phyloP scores from a whole-genome alignment of 2,329 filamentous ascomycete species.

The Trichoderma hamatum region DNA sequence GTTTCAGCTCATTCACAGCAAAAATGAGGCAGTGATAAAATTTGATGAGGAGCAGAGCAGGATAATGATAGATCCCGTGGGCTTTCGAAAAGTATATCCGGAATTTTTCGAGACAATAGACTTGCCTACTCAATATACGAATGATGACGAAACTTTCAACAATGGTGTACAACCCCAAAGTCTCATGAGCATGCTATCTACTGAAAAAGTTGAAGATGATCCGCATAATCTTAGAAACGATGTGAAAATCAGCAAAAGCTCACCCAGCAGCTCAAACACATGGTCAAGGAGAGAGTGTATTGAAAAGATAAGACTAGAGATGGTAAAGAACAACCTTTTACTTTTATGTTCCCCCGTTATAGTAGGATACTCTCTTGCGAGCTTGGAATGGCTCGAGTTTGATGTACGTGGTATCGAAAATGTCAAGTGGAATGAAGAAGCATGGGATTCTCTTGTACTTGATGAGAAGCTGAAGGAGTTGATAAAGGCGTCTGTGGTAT shows the following conservation, averaged over 20 bases:
- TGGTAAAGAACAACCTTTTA: constrained; percentile 58
- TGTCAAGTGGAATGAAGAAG: constrained; percentile 81
- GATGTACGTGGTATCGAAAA: constrained; percentile 77
- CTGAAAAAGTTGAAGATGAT: not conserved
- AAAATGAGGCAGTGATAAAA: constrained; percentile 62
- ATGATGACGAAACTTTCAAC: constrained; percentile 32
- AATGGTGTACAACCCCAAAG: constrained; percentile 26
- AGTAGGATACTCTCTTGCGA: constrained; percentile 81
- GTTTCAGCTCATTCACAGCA: constrained; percentile 68
- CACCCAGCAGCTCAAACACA: not conserved
- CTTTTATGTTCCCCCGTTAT: constrained; percentile 78
- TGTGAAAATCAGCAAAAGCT: too few species aligned
- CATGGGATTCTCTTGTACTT: constrained; percentile 81
- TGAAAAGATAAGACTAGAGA: not conserved
- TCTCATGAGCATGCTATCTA: not conserved
- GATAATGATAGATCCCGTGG: constrained; percentile 83
- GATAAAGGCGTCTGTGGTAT: constrained; percentile 76
- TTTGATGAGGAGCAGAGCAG: constrained; percentile 85
- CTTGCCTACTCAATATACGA: constrained; percentile 34
- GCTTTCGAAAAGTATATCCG: constrained; percentile 81
- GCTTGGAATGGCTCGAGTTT: constrained; percentile 91
- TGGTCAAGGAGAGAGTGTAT: not conserved
- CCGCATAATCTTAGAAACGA: not conserved
- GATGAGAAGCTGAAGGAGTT: constrained; percentile 63
- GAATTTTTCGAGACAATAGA: constrained; percentile 40